These are phyloP conservation scores for Carex parvula DNA, from an alignment of 176 grass and related monocot species.

Conservation along the genomic window DNA sequence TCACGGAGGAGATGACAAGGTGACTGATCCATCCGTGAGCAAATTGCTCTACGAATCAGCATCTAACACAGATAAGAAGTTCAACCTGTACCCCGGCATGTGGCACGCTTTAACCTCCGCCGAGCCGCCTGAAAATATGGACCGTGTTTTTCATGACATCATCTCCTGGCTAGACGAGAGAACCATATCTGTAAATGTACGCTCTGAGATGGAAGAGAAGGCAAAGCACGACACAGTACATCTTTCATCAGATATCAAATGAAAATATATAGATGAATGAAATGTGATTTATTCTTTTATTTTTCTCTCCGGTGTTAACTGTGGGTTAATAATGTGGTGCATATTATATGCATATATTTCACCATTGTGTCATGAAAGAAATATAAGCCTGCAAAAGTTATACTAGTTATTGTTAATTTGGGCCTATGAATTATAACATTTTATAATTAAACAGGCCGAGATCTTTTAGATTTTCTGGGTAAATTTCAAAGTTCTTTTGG, in stretches of 20 bases:
- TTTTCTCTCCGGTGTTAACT: background rate
- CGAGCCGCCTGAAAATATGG: conserved; percentile 45
- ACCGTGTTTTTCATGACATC: conserved; percentile 50
- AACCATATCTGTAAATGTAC: background rate
- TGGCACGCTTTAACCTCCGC: conserved; percentile 78
- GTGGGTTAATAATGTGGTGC: background rate
- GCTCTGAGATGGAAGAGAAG: conserved; percentile 32
- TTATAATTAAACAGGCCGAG: too few relatives aligned
- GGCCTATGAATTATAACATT: too few relatives aligned
- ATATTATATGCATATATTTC: background rate
- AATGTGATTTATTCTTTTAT: background rate
- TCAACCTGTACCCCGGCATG: conserved; percentile 62
- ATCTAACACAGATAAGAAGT: conserved; percentile 45
- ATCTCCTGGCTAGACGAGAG: conserved; percentile 51
- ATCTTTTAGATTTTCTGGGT: too few relatives aligned
- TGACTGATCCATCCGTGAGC: conserved; percentile 59
- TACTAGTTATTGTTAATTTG: too few relatives aligned
- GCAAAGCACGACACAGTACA: conserved; percentile 24
- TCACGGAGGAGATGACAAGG: conserved; percentile 63
- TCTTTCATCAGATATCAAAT: background rate
- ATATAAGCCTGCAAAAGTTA: too few relatives aligned
- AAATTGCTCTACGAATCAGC: conserved; percentile 42
- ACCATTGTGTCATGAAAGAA: background rate
- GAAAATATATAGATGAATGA: background rate
- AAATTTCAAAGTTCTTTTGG: too few relatives aligned